Percentiles rank a stretch among this genome's conserved stretches.
Evolutionary conservation across 306 rosid genomes (phyloP).

Genomic region (Glycine tomentella): DNA sequence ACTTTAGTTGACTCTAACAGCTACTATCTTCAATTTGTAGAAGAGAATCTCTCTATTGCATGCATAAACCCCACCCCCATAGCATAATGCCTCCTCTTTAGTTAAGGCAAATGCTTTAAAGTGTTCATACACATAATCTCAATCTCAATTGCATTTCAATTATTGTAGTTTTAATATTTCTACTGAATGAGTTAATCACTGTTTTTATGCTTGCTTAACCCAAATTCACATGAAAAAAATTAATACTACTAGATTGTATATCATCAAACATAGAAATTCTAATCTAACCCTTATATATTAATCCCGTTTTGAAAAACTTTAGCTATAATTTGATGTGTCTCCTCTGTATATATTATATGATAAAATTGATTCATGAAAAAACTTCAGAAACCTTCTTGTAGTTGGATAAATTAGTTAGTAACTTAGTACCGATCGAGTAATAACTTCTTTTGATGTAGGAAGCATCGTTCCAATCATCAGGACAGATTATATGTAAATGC

Average conservation of each 20-base stretch:
- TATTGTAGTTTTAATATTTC: not conserved
- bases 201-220: constrained; percentile 16
- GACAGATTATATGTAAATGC: constrained; percentile 1
- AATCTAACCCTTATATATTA: not conserved
- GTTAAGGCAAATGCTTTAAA: constrained; percentile 21
- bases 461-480: constrained; percentile 41
- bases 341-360: no score
- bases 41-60: constrained; percentile 46
- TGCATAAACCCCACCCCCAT: constrained; percentile 51
- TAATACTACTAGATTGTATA: no score
- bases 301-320: not conserved
- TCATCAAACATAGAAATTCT: no score
- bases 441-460: constrained; percentile 43
- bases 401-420: constrained; percentile 24
- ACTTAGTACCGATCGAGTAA: constrained; percentile 39
- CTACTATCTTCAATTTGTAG: not conserved
- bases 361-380: not conserved
- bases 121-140: not conserved
- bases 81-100: constrained; percentile 40
- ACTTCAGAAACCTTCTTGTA: not conserved
- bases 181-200: not conserved
- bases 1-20: constrained; percentile 49
- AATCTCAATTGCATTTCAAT: not conserved
- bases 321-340: not conserved
- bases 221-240: not conserved